These are phyloP conservation scores for Eugenia klotzschiana DNA, from an alignment of 441 rosid genomes.

Conservation along the genomic window DNA sequence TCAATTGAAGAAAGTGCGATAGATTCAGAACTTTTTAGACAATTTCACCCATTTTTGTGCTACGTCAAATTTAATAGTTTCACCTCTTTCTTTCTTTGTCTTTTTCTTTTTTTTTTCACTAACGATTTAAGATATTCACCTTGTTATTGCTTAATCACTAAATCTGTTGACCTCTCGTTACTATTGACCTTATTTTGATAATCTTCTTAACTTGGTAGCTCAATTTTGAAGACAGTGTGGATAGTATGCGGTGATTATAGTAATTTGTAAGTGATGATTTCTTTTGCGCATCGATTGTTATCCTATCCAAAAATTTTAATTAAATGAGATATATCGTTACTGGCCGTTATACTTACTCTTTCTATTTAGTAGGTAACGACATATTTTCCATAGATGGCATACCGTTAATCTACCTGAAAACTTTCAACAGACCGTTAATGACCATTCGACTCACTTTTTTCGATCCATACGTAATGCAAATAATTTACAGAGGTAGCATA, in stretches of 20 bases:
- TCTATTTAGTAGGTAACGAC: neutral
- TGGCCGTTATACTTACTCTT: neutral
- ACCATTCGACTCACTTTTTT: neutral
- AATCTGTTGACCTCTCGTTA: neutral
- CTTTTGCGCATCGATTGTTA: neutral
- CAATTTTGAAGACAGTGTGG: neutral
- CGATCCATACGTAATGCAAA: neutral
- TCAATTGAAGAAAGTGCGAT: no score
- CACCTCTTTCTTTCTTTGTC: neutral
- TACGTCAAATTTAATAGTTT: neutral
- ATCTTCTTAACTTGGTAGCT: neutral
- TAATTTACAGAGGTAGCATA: neutral
- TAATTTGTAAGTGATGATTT: neutral
- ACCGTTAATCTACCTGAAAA: neutral
- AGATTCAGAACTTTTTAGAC: no score
- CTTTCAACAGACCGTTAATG: neutral
- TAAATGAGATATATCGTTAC: neutral
- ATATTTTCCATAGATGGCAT: neutral
- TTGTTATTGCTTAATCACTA: neutral
- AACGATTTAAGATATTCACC: neutral
- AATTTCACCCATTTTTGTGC: neutral
- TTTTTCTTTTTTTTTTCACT: neutral
- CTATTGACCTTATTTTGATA: neutral
- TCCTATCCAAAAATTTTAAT: neutral
- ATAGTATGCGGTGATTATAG: neutral